Evolutionary conservation across 768 basidiomycete genomes (phyloP).

Genomic region (Dendrothele bispora): DNA sequence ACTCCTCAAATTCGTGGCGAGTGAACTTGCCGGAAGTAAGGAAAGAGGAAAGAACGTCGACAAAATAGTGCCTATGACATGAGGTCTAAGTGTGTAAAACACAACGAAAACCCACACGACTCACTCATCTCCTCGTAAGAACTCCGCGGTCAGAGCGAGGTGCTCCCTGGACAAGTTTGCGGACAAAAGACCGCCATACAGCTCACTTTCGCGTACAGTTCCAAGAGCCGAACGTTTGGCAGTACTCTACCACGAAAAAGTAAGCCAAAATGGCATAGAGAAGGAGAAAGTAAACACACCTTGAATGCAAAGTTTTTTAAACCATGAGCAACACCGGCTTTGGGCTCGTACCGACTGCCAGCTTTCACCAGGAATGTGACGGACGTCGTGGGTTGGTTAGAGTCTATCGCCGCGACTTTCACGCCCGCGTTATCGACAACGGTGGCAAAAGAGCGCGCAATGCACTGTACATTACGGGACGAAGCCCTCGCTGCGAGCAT

Average conservation of each 20-base stretch:
- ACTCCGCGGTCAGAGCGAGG: slow-evolving; percentile 91
- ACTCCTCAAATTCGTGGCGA: slow-evolving; percentile 76
- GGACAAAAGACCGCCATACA: slow-evolving; percentile 90
- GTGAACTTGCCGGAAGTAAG: slow-evolving; percentile 81
- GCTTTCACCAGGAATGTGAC: slow-evolving; percentile 93
- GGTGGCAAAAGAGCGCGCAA: slow-evolving; percentile 78
- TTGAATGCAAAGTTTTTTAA: slow-evolving; percentile 99
- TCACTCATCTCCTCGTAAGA: slow-evolving; percentile 93
- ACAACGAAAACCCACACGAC: slow-evolving; percentile 33
- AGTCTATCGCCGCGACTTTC: slow-evolving; percentile 85
- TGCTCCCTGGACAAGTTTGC: slow-evolving; percentile 85
- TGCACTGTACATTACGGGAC: slow-evolving; percentile 55
- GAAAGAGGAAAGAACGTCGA: slow-evolving; percentile 83
- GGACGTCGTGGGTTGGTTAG: slow-evolving; percentile 78
- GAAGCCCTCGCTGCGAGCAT: slow-evolving; percentile 68
- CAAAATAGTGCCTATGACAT: slow-evolving; percentile 81
- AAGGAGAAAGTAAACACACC: slow-evolving; percentile 47
- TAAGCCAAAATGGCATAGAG: slow-evolving; percentile 6
- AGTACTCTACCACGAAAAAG: slow-evolving; percentile 64
- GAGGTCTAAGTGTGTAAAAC: neutral
- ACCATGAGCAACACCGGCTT: slow-evolving; percentile 88
- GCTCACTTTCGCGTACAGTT: slow-evolving; percentile 88
- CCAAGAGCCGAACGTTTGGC: slow-evolving; percentile 83
- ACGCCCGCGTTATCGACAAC: slow-evolving; percentile 78
- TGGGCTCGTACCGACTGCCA: slow-evolving; percentile 84